Base-by-base conservation (phyloP, 768 basidiomycete genomes). In the Hypholoma sublateritium region DNA sequence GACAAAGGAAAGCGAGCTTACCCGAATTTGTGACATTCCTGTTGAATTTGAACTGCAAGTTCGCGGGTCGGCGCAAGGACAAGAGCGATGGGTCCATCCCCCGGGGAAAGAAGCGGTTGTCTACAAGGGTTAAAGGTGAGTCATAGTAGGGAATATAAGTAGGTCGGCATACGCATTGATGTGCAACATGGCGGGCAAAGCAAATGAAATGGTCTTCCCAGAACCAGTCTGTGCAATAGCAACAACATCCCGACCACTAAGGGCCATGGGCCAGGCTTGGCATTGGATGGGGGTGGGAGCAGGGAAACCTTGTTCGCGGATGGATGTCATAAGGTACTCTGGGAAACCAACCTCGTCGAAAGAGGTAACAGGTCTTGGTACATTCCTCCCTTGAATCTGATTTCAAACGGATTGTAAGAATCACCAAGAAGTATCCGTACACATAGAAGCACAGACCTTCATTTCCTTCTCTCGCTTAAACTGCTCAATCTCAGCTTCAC, bases 241-340 rank as follows among this genome's bases (percentile, higher is more conserved):
- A 44, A 96, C 91, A 37, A 98, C 82, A 73, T 99, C 96, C 59
- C 93, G 83, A 53, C 96, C 96, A 48, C 83, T 93, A 25, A 98
- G 79, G 3, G 97, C 96, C 95, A 98, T 98, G 0, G 97, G 97
- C 97, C 97, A 99, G 16, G 95, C 91, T 71, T 99, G 97, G 68
- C 96, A 97, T 69, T 99, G 97, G 67, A 99, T 98, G 48, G 97
- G 88, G 6, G 96, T 95, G 0, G 97, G 97, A 1, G 81, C 70
- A 25, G 85, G 72, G 76, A 99, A 99, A 32, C 97, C 97, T 75
- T 97, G 94, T 9, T 93, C 91, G 58, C 84, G 88, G 72, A 99
- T 95, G 50, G 96, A 92, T 51, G 84, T 75, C 87, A 98, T 87
- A 59, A 99, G 83, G 73, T 98, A 98, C 65, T 96, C 93, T 9